Evolutionary conservation across 768 basidiomycete genomes (phyloP).

Genomic region (Mycena olivaceomarginata): DNA sequence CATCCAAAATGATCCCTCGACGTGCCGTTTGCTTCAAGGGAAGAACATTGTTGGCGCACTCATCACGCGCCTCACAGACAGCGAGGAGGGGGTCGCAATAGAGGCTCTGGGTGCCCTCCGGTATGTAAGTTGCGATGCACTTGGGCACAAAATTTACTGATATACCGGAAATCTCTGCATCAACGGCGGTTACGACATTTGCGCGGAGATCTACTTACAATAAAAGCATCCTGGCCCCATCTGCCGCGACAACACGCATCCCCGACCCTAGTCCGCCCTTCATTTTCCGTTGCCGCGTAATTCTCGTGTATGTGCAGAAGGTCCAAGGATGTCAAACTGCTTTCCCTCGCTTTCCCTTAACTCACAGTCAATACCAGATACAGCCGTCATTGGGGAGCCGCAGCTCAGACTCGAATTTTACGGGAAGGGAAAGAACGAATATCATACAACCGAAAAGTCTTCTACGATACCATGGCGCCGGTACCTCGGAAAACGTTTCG

Average conservation of each 20-base stretch:
- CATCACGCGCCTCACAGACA: slow-evolving; percentile 92
- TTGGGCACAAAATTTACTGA: slow-evolving; percentile 26
- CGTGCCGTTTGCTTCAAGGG: slow-evolving; percentile 90
- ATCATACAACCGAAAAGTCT: too few relatives aligned
- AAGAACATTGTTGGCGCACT: slow-evolving; percentile 93
- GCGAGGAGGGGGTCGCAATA: slow-evolving; percentile 92
- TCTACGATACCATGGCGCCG: too few relatives aligned
- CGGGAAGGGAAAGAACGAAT: too few relatives aligned
- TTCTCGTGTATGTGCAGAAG: too few relatives aligned
- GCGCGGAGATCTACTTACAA: slow-evolving; percentile 99
- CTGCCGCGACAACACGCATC: slow-evolving; percentile 34
- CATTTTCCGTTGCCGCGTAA: too few relatives aligned
- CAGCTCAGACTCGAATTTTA: too few relatives aligned
- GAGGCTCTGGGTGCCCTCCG: slow-evolving; percentile 93
- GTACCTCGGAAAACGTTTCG: too few relatives aligned
- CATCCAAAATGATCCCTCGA: slow-evolving; percentile 96
- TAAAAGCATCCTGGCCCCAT: slow-evolving; percentile 82
- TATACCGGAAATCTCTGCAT: slow-evolving; percentile 89
- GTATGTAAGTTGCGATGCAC: slow-evolving; percentile 64
- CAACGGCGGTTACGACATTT: slow-evolving; percentile 96
- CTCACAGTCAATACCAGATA: too few relatives aligned
- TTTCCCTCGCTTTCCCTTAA: too few relatives aligned
- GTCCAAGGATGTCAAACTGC: too few relatives aligned
- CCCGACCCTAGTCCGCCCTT: too few relatives aligned
- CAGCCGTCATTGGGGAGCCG: too few relatives aligned